Base-by-base conservation (phyloP, 2,329 filamentous ascomycete species). In the Ophiosphaerella narmari region DNA sequence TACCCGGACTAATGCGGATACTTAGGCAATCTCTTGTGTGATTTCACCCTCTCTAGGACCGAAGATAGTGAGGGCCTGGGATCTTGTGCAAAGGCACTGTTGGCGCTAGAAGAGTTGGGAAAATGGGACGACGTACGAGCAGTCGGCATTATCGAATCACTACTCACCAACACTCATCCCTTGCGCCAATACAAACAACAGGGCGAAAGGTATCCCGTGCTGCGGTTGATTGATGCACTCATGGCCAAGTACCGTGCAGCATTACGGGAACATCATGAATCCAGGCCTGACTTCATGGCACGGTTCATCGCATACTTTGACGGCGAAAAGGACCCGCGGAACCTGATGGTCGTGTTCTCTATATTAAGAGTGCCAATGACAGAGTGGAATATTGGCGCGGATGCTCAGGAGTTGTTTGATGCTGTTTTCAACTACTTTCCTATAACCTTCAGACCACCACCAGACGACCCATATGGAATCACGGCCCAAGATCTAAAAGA, bases 361-460 rank as follows among this genome's bases (percentile, higher is more conserved):
- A 81, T 88, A 50, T 67, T 88, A 24, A 83, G 81, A 61, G 86
- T 87, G 12, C 78, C 87, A 2, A 86, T 88, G 79, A 78, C 85
- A 6, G 86, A 88, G 67, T 88, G 86, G 84, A 81, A 84, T 57
- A 82, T 88, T 50, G 77, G 79, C 3, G 77, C 78, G 34, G 78
- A 86, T 67, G 81, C 80, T 7, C 51, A 73, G 64, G 77, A 80
- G 26, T 75, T 88, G 38, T 88, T 88, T 63, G 86, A 89, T 57
- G 80, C 85, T 3, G 85, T 86, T 14, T 89, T 87, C 71, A 87
- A 87, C 61, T 89, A 89, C 68, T 89, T 88, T 64, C 86, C 86
- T 0, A 88, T 89, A 58, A 88, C 86, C 0, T 89, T 88, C 71
- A 80, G 83, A 61, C 85, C 86, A 9, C 86, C 86, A 1, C 86